Percentiles rank a stretch among this genome's conserved stretches.
Evolutionary conservation across 495 filamentous ascomycete genomes (phyloP).

Genomic region (Penicillium antarcticum): DNA sequence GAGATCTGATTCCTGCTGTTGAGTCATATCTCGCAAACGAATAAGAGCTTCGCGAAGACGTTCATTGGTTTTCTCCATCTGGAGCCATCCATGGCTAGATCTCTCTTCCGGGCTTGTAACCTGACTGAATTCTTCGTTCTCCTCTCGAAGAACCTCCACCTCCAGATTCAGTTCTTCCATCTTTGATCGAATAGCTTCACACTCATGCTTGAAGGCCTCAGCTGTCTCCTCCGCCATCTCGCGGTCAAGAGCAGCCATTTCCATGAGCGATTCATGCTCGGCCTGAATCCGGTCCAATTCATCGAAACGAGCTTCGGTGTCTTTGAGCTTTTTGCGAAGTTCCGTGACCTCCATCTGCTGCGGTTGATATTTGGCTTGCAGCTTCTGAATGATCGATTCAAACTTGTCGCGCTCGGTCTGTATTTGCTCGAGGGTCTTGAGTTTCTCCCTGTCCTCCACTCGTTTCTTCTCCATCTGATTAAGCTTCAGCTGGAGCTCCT

Average conservation of each 20-base stretch:
- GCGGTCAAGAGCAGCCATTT: conserved; percentile 83
- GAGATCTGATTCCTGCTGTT: conserved; percentile 79
- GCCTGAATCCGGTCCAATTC: conserved; percentile 69
- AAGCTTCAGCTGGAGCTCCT: conserved; percentile 76
- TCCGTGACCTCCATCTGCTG: conserved; percentile 79
- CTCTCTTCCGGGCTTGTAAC: conserved; percentile 88
- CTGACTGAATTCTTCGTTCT: conserved; percentile 76
- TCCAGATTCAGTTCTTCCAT: conserved; percentile 85
- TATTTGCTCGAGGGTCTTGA: conserved; percentile 73
- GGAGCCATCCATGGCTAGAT: conserved; percentile 80
- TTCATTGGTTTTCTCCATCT: conserved; percentile 88
- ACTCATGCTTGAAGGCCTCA: conserved; percentile 74
- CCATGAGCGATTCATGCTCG: conserved; percentile 79
- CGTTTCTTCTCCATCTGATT: conserved; percentile 79
- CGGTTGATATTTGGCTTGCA: conserved; percentile 84
- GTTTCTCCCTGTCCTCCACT: conserved; percentile 80
- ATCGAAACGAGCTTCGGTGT: conserved; percentile 64
- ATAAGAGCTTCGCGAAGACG: conserved; percentile 83
- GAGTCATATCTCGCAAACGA: conserved; percentile 78
- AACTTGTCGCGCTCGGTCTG: conserved; percentile 82
- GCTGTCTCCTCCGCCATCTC: conserved; percentile 96
- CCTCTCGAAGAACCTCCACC: conserved; percentile 79
- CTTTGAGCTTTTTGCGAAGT: conserved; percentile 71
- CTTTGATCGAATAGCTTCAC: conserved; percentile 70
- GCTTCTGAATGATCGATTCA: conserved; percentile 83